These are phyloP conservation scores for Psilocybe cubensis DNA, from an alignment of 768 basidiomycete species.

Conservation along the genomic window DNA sequence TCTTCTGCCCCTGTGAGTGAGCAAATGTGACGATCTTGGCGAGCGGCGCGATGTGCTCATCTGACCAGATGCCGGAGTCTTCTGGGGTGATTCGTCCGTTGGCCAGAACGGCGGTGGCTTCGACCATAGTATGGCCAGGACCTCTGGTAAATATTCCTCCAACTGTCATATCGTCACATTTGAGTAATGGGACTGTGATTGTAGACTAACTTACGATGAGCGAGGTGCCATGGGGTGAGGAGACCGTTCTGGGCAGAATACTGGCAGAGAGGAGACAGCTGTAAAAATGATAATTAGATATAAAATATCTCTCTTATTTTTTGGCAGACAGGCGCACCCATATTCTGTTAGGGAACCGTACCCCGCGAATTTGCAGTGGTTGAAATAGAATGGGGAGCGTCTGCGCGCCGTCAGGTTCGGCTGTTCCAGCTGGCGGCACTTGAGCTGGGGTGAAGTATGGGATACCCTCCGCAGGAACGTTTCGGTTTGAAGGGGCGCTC, in stretches of 20 bases:
- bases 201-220: slow-evolving; percentile 63
- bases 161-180: slow-evolving; percentile 28
- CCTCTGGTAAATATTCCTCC: slow-evolving; percentile 53
- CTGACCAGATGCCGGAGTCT: slow-evolving; percentile 65
- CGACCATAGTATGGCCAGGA: slow-evolving; percentile 60
- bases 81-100: slow-evolving; percentile 65
- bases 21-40: slow-evolving; percentile 66
- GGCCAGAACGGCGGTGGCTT: slow-evolving; percentile 61
- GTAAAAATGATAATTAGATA: background rate
- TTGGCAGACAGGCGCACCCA: slow-evolving; percentile 35
- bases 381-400: slow-evolving; percentile 47
- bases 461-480: slow-evolving; percentile 41
- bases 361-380: slow-evolving; percentile 55
- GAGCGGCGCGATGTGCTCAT: slow-evolving; percentile 35
- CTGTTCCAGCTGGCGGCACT: slow-evolving; percentile 45
- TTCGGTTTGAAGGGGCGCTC: slow-evolving; percentile 16
- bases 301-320: background rate
- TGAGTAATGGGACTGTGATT: background rate
- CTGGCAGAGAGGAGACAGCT: slow-evolving; percentile 63
- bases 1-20: slow-evolving; percentile 68
- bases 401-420: slow-evolving; percentile 41
- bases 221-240: slow-evolving; percentile 58
- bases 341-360: slow-evolving; percentile 57
- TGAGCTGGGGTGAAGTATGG: slow-evolving; percentile 53
- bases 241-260: slow-evolving; percentile 60